phyloP scores from a whole-genome alignment of 345 rosid genomes.

The Eucalyptus curtisii region DNA sequence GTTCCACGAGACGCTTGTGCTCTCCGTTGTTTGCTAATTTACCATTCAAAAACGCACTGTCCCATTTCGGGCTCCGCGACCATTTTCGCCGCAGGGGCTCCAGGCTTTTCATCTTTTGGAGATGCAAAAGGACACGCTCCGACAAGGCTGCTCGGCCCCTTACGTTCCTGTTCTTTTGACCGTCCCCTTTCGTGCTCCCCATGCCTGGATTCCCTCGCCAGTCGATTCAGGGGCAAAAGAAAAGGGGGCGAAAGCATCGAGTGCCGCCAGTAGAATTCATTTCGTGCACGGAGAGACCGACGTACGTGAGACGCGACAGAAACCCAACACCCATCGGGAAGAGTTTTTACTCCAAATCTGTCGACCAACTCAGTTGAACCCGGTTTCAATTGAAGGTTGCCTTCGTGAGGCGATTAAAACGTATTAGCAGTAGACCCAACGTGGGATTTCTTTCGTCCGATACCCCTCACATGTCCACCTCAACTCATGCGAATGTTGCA shows the following conservation, averaged over 20 bases:
- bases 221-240: background rate
- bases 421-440: rapidly evolving
- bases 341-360: background rate
- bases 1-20: background rate
- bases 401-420: background rate
- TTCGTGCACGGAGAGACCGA: background rate
- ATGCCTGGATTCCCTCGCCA: background rate
- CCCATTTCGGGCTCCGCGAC: background rate
- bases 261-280: background rate
- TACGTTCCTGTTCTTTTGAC: background rate
- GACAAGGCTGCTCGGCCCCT: background rate
- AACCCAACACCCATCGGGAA: background rate
- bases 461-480: background rate
- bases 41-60: background rate
- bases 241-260: background rate
- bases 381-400: background rate
- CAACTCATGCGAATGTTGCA: background rate
- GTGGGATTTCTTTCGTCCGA: background rate
- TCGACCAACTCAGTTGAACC: background rate
- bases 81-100: background rate
- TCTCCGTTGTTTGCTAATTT: background rate
- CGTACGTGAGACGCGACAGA: background rate
- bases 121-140: background rate
- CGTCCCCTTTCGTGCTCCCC: background rate
- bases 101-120: background rate